A percentile compares a stretch with the other conserved stretches of the same genome.
Conservation (phyloP, 805 yeast species). For the Isabelozyma heimii region DNA sequence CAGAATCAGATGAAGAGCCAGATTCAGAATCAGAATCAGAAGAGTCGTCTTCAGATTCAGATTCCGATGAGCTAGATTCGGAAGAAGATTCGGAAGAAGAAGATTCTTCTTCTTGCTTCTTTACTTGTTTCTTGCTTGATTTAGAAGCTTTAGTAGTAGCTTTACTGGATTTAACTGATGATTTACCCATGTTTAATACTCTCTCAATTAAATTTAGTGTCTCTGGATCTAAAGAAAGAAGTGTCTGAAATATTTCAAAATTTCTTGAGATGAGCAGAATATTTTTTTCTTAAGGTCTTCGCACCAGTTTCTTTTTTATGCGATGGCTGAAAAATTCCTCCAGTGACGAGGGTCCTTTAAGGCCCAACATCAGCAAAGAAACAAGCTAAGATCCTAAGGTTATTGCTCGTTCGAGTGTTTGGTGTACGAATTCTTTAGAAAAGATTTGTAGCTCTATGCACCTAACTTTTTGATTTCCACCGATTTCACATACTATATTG, state of each 20-base stretch:
- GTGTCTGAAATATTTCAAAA: neutral
- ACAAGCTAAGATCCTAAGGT: no score
- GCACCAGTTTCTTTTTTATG: neutral
- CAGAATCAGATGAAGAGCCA: conserved; percentile 21
- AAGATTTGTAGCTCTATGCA: no score
- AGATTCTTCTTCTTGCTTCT: conserved; percentile 22
- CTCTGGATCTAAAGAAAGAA: neutral
- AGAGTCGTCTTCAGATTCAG: conserved; percentile 13
- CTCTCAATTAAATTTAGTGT: neutral
- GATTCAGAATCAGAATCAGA: conserved; percentile 26
- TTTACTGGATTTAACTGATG: conserved; percentile 27
- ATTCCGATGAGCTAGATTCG: conserved; percentile 4
- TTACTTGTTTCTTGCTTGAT: conserved; percentile 18
- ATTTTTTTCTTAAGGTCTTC: neutral
- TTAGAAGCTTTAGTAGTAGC: conserved; percentile 20
- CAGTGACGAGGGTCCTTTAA: neutral
- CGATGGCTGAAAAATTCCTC: neutral
- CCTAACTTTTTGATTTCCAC: no score
- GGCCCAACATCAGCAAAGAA: no score
- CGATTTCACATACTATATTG: no score
- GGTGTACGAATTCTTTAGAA: no score
- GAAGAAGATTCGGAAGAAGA: conserved; percentile 9
- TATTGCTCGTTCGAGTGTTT: no score
- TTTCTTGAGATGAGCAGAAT: neutral
- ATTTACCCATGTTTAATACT: conserved; percentile 36